Conservation (phyloP, 495 filamentous ascomycete genomes). For the Penicillium taxi region DNA sequence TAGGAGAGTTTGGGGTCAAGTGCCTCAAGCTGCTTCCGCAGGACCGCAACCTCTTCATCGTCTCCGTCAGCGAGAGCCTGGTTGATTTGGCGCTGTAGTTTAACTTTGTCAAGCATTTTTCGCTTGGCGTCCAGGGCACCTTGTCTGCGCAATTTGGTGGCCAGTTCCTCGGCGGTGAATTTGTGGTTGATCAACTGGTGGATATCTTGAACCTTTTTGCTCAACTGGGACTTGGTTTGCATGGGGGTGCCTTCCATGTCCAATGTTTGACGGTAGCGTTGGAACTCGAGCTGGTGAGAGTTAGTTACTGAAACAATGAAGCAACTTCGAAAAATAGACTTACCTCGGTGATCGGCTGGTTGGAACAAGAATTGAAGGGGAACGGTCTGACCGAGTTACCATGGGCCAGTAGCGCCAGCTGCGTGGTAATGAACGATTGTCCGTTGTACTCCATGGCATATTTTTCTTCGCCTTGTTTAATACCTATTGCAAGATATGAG, state of each 20-base stretch:
- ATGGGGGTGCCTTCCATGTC: conserved; percentile 61
- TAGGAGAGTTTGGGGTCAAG: conserved; percentile 63
- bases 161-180: conserved; percentile 74
- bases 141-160: conserved; percentile 63
- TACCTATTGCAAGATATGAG: conserved; percentile 41
- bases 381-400: conserved; percentile 71
- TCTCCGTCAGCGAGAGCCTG: conserved; percentile 57
- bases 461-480: conserved; percentile 64
- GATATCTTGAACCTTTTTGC: conserved; percentile 71
- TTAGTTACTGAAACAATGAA: conserved; percentile 13
- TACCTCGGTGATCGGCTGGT: conserved; percentile 67
- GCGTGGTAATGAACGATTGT: conserved; percentile 63
- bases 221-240: conserved; percentile 57
- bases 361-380: conserved; percentile 77
- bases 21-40: conserved; percentile 61
- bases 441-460: conserved; percentile 74
- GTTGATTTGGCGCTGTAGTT: conserved; percentile 52
- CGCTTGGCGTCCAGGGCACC: conserved; percentile 53
- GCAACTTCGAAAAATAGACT: conserved; percentile 8
- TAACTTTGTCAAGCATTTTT: conserved; percentile 54
- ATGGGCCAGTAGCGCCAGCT: conserved; percentile 64
- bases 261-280: conserved; percentile 72
- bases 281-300: conserved; percentile 58
- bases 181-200: conserved; percentile 64
- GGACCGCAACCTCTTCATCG: conserved; percentile 46